phyloP scores from a whole-genome alignment of 2,329 filamentous ascomycete species.

The Teratosphaeria viscida region DNA sequence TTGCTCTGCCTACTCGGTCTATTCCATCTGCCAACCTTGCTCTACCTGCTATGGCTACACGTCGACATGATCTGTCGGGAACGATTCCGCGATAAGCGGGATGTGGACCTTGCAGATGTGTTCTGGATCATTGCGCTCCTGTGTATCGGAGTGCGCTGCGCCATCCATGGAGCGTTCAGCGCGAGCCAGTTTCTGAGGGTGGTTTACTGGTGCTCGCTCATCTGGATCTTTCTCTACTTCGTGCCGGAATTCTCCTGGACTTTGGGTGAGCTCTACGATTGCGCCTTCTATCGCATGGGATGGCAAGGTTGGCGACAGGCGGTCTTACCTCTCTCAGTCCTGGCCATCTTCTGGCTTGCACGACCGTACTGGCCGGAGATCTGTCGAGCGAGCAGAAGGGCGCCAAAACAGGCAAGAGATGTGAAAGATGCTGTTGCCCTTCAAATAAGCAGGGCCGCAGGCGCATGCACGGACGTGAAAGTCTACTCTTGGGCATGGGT shows the following conservation, averaged over 20 bases:
- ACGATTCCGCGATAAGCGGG: neutral
- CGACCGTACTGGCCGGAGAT: neutral
- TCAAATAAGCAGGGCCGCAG: neutral
- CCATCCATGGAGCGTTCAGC: neutral
- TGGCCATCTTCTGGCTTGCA: neutral
- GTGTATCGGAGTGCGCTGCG: neutral
- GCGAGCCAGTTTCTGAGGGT: neutral
- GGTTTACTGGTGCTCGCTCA: neutral
- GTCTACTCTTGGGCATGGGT: neutral
- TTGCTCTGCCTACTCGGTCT: neutral
- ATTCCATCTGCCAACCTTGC: neutral
- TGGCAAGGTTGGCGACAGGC: neutral
- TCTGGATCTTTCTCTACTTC: neutral
- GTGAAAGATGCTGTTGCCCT: neutral
- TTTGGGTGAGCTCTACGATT: neutral
- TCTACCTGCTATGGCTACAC: neutral
- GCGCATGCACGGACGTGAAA: neutral
- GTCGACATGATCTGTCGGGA: neutral
- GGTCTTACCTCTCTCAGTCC: neutral
- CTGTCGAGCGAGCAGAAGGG: neutral
- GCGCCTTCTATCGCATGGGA: neutral
- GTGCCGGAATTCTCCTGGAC: neutral
- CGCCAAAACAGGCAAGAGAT: neutral
- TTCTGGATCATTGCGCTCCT: neutral
- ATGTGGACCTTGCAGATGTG: neutral